Evolutionary conservation across 2,329 filamentous ascomycete species (phyloP), one percentile per base, ranked within the genome.

Genomic region (Nothophaeocryptopus gaeumannii): DNA sequence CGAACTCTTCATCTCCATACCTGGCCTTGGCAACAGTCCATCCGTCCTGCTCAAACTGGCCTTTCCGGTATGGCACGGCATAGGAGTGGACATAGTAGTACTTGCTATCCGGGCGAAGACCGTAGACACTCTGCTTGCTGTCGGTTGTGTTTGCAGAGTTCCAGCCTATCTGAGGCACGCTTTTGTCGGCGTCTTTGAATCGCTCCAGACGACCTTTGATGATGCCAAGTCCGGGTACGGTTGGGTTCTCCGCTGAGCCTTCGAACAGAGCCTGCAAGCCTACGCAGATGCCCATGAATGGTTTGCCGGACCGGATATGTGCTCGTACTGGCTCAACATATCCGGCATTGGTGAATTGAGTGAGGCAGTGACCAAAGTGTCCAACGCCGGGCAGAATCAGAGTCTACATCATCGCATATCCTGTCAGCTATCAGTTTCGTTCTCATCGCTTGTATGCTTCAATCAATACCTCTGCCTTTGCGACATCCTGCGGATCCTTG

Each of bases 31-130:
- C 93, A n/a, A 97, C 86, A 8, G 83, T 82, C 92, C 93, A 99
- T 20, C 92, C 93, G 31, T 86, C 79, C 47, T 77, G 76, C 70
- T 96, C 90, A 10, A 96, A 77, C 58, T 85, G 78, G 32, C 86
- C 88, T 39, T 80, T 72, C 45, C 73, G 72, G 68, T 96, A 96
- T 2, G 85, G 85, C 20, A 83, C 85, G 50, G 90, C 91, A 72
- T 93, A 99, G 2, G 89, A 91, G 77, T 99, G 93, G 49, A 99
- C 92, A 67, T 99, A 99, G 74, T 99, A 99, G 77, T 99, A 99
- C 71, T 97, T 99, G 66, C 88, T 95, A 45, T 79, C 78, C 0
- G 88, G 84, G 26, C 81, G 77, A 46, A 99, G 73, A 50, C 87
- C 90, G 69, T 92, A 96, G 50, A 97, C 80, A 59, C 77, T 80